Conservation (phyloP, 2,329 filamentous ascomycete species). For the Plenodomus lindquistii region DNA sequence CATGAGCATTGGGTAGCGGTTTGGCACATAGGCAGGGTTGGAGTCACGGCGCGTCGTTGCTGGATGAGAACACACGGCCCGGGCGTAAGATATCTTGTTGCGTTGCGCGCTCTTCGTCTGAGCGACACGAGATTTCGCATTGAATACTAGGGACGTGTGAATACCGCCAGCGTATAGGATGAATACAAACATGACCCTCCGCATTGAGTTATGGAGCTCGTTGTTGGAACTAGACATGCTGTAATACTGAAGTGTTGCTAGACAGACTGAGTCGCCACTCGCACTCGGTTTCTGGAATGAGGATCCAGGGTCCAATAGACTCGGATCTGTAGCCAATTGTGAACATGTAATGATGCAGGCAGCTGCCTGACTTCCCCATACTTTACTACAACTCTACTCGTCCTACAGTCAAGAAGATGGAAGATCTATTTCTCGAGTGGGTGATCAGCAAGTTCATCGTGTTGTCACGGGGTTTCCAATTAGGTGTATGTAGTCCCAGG, state of each 20-base stretch:
- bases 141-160: background rate
- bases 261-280: background rate
- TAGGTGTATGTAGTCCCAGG: too few species aligned
- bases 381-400: too few species aligned
- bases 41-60: constrained; percentile 33
- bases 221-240: too few species aligned
- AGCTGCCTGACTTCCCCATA: too few species aligned
- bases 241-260: background rate
- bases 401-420: too few species aligned
- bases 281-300: background rate
- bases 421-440: too few species aligned
- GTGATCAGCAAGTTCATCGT: too few species aligned
- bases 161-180: background rate
- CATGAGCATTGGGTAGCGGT: constrained; percentile 31
- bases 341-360: background rate
- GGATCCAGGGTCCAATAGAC: background rate
- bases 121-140: background rate
- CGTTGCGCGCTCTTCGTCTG: background rate
- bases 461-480: too few species aligned
- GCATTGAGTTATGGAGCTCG: background rate
- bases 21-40: constrained; percentile 20
- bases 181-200: background rate
- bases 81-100: constrained; percentile 2
- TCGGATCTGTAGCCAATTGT: background rate
- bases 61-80: constrained; percentile 17